Evolutionary conservation across 176 grass and related monocot genomes (phyloP).

Genomic region (Oryza punctata): DNA sequence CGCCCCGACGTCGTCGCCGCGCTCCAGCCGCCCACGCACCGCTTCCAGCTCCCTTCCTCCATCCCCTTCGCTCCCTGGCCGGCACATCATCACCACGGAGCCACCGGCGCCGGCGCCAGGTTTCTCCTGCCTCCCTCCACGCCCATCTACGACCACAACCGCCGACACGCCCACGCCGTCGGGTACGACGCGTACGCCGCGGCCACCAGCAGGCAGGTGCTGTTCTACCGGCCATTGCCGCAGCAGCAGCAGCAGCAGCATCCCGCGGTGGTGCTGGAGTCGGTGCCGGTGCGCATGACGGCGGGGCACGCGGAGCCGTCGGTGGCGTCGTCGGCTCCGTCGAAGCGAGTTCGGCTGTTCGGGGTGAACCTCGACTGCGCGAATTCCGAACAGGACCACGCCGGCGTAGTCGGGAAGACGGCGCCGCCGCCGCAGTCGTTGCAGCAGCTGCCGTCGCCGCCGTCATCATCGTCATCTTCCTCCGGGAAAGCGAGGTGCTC

Average conservation of each 20-base stretch:
- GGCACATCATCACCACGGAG: neutral
- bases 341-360: conserved; percentile 89
- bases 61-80: conserved; percentile 42
- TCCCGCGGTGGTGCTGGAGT: conserved; percentile 64
- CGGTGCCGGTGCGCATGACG: conserved; percentile 54
- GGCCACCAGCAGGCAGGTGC: conserved; percentile 45
- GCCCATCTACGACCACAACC: conserved; percentile 50
- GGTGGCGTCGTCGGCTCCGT: conserved; percentile 25
- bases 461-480: conserved; percentile 59
- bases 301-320: conserved; percentile 30
- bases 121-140: conserved; percentile 48
- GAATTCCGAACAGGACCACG: conserved; percentile 32
- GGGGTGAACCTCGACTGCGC: conserved; percentile 87
- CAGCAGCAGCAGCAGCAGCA: conserved; percentile 3
- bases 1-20: conserved; percentile 48
- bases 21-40: conserved; percentile 18
- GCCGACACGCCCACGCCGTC: conserved; percentile 22
- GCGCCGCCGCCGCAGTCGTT: neutral
- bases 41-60: conserved; percentile 40
- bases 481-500: conserved; percentile 73
- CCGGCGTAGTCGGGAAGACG: conserved; percentile 15
- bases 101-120: conserved; percentile 24
- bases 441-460: conserved; percentile 26
- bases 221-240: conserved; percentile 45
- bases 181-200: conserved; percentile 19